phyloP scores from a whole-genome alignment of 2,329 filamentous ascomycete genomes.

The Fusarium nematophilum region DNA sequence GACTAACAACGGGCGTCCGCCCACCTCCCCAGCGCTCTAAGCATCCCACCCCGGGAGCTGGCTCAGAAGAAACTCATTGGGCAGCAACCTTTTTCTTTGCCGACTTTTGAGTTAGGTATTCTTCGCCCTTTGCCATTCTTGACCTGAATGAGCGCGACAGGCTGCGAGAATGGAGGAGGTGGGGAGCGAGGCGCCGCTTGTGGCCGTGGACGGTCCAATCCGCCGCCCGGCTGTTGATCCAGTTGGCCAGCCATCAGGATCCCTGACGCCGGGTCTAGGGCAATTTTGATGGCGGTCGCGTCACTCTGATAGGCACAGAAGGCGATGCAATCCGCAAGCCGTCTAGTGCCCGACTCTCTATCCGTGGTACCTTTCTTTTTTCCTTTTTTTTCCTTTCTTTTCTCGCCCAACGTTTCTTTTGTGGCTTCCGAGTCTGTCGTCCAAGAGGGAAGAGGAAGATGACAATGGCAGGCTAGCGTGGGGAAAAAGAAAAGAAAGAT shows the following conservation, averaged over 20 bases:
- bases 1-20: slow-evolving; percentile 24
- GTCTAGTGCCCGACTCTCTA: no score
- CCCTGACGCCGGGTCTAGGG: slow-evolving; percentile 36
- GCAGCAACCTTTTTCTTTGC: slow-evolving; percentile 48
- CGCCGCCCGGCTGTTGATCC: slow-evolving; percentile 55
- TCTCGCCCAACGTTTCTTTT: slow-evolving; percentile 19
- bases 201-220: slow-evolving; percentile 49
- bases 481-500: slow-evolving; percentile 18
- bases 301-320: no score
- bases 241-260: slow-evolving; percentile 54
- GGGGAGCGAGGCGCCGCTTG: slow-evolving; percentile 17
- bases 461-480: slow-evolving; percentile 13
- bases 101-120: neutral
- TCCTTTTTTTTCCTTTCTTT: no score
- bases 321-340: no score
- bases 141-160: slow-evolving; percentile 11
- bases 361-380: no score
- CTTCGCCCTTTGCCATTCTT: slow-evolving; percentile 1
- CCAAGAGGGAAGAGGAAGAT: neutral
- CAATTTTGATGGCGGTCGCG: slow-evolving; percentile 18
- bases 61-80: slow-evolving; percentile 43
- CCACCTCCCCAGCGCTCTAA: slow-evolving; percentile 9
- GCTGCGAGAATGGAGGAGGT: slow-evolving; percentile 21
- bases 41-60: neutral
- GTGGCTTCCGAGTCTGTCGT: slow-evolving; percentile 10